Evolutionary conservation across 495 filamentous ascomycete species (phyloP).

Genomic region (Recurvomyces mirabilis): DNA sequence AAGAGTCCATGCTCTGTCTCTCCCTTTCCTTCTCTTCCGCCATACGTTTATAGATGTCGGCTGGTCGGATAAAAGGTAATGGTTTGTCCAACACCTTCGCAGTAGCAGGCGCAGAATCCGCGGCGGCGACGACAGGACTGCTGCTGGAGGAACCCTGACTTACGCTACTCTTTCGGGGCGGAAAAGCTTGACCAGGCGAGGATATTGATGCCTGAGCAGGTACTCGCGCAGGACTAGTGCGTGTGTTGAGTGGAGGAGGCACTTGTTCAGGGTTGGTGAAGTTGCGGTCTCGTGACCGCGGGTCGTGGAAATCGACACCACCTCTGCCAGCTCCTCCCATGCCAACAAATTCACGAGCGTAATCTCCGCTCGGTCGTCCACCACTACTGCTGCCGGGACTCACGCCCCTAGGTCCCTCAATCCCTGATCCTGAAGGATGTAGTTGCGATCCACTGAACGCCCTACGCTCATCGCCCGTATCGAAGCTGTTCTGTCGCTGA

Average conservation of each 20-base stretch:
- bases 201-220: too few species aligned
- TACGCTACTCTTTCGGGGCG: conserved; percentile 52
- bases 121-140: background rate
- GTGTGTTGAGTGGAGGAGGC: conserved; percentile 27
- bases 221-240: conserved; percentile 2
- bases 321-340: background rate
- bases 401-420: too few species aligned
- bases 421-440: too few species aligned
- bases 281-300: conserved; percentile 18
- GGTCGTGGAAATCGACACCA: background rate
- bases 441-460: conserved; percentile 20
- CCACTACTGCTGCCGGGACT: too few species aligned
- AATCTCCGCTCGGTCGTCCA: conserved; percentile 4
- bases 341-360: background rate
- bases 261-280: conserved; percentile 30
- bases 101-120: background rate
- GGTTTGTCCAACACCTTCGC: conserved; percentile 31
- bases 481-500: conserved; percentile 30
- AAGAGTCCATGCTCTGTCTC: conserved; percentile 36
- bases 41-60: conserved; percentile 67
- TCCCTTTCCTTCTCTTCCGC: conserved; percentile 51
- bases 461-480: conserved; percentile 37
- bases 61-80: conserved; percentile 54
- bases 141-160: conserved; percentile 23
- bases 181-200: conserved; percentile 27